A percentile compares a stretch with the other conserved stretches of the same genome.
Conservation (phyloP, 768 basidiomycete species). For the Tulasnella sp. region DNA sequence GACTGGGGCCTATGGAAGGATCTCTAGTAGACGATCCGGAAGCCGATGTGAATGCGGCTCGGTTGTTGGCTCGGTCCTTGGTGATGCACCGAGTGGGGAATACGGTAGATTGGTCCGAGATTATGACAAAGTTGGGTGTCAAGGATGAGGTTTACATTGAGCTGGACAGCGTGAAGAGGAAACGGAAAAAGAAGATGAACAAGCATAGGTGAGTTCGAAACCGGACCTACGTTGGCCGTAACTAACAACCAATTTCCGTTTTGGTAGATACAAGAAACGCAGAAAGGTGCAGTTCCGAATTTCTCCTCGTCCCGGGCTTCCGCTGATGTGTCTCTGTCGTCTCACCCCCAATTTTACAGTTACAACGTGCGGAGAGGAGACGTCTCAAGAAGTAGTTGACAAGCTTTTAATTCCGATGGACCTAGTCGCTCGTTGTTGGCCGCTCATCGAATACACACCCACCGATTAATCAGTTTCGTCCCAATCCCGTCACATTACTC, state of each 20-base stretch:
- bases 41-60: conserved; percentile 66
- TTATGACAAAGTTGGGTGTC: conserved; percentile 52
- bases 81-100: conserved; percentile 54
- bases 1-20: conserved; percentile 20
- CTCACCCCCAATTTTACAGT: conserved; percentile 16
- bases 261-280: conserved; percentile 69
- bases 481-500: too few species aligned
- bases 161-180: conserved; percentile 74
- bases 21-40: conserved; percentile 32
- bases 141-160: conserved; percentile 41
- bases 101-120: conserved; percentile 53
- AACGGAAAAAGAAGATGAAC: conserved; percentile 88
- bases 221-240: background rate
- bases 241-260: conserved; percentile 1
- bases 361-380: conserved; percentile 23
- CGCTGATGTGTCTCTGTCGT: conserved; percentile 1
- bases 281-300: conserved; percentile 45
- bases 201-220: conserved; percentile 71
- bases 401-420: background rate
- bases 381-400: conserved; percentile 23
- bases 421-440: background rate
- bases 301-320: background rate
- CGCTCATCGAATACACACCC: background rate
- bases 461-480: background rate
- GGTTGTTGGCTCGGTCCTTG: conserved; percentile 63